These are phyloP conservation scores for Exophiala xenobiotica DNA, from an alignment of 2,329 filamentous ascomycete species.

Conservation along the genomic window DNA sequence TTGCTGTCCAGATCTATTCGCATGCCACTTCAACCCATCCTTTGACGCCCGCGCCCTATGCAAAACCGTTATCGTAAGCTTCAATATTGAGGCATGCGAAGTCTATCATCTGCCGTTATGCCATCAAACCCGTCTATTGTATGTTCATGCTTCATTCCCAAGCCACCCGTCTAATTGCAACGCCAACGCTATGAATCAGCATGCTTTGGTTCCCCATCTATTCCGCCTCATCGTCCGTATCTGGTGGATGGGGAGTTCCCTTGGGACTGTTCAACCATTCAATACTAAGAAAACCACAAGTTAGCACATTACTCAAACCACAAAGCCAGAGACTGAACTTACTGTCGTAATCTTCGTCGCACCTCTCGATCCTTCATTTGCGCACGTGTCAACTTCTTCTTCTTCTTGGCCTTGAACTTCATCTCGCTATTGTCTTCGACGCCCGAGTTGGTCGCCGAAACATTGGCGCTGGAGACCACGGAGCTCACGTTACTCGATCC, in stretches of 20 bases:
- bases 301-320: constrained; percentile 14
- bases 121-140: constrained; percentile 1
- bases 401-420: constrained; percentile 78
- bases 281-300: constrained; percentile 42
- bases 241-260: constrained; percentile 73
- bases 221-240: constrained; percentile 72
- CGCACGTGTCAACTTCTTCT: constrained; percentile 95
- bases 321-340: constrained; percentile 9
- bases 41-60: too few relatives aligned
- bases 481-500: constrained; percentile 62
- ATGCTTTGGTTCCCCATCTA: constrained; percentile 1
- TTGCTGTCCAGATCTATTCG: too few relatives aligned
- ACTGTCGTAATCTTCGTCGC: constrained; percentile 77
- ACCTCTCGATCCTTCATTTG: constrained; percentile 93
- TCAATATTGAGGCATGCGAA: too few relatives aligned
- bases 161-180: constrained; percentile 3
- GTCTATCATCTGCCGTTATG: too few relatives aligned
- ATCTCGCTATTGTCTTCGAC: constrained; percentile 75
- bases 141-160: background rate
- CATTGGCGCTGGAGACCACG: constrained; percentile 56
- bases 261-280: constrained; percentile 82
- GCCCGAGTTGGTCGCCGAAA: constrained; percentile 74
- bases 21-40: too few relatives aligned
- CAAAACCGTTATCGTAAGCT: too few relatives aligned
- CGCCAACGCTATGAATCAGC: constrained; percentile 20